A percentile compares a stretch with the other conserved stretches of the same genome.
These are phyloP conservation scores for Talinum fruticosum DNA, from an alignment of 148 eudicot species.

Conservation along the genomic window DNA sequence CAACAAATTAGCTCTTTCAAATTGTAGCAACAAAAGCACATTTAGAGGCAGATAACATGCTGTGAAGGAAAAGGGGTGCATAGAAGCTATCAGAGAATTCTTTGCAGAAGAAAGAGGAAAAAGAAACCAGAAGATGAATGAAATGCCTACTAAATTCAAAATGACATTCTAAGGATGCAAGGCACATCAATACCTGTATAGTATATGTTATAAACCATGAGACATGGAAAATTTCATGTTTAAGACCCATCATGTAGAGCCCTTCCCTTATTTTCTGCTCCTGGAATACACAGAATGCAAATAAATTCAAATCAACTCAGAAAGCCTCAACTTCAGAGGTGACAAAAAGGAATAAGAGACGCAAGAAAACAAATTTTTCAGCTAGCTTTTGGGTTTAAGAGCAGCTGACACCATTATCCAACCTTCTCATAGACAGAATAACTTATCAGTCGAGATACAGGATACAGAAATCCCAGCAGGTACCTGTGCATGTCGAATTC, in stretches of 20 bases:
- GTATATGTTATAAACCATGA: constrained; percentile 93
- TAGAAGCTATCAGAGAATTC: neutral
- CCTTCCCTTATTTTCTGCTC: constrained; percentile 97
- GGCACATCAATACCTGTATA: constrained; percentile 56
- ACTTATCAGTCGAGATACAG: constrained; percentile 91
- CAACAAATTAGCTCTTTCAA: neutral
- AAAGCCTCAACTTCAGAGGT: neutral
- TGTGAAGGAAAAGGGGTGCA: neutral
- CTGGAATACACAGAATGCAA: constrained; percentile 42
- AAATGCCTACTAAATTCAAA: neutral
- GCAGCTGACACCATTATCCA: constrained; percentile 16
- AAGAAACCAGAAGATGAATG: neutral
- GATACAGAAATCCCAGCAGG: constrained; percentile 94
- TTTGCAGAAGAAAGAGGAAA: neutral
- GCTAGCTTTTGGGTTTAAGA: neutral
- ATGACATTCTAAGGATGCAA: neutral
- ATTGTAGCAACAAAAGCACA: neutral
- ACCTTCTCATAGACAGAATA: constrained; percentile 96
- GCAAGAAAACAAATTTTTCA: neutral
- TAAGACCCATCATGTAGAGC: constrained; percentile 98
- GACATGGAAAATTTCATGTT: constrained; percentile 68
- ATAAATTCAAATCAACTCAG: neutral
- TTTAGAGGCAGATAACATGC: neutral
- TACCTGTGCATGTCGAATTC: constrained; percentile 49
- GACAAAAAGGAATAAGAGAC: neutral